Base-by-base conservation (phyloP, 345 rosid species). In the Euphorbia pulcherrima region DNA sequence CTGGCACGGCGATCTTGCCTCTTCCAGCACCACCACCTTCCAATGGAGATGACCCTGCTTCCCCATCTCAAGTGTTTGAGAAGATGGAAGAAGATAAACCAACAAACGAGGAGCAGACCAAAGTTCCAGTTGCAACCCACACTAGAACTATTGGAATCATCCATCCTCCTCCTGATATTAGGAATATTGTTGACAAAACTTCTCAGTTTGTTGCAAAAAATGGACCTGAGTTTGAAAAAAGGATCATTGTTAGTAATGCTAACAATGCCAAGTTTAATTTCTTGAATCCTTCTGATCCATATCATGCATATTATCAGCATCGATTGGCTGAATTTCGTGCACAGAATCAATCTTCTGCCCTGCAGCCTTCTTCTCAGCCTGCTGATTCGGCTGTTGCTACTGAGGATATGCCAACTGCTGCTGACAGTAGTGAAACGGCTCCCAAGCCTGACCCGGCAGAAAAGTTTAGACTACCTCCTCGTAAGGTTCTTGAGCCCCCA, bases 111-210 rank as follows among this genome's bases (percentile, higher is more conserved):
- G 88, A 85, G 68, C 83, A 72, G 53, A 70, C 47, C 53, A 80
- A 66, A 41, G 78, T 75, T 6, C 76, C 90, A 2, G 83, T 89
- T 39, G 88, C 96, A 0, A 89, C 90, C 44, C 97, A 91, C 78
- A 86, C 97, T 0, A 82, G 76, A 71, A 71, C 93, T n/a, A 87
- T 92, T 9, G 96, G 97, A 56, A 92, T 92, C 35, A 87, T 92
- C 52, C 84, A 92, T 63, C 97, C 93, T 17, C 97, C 97, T 56
- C 90, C 90, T 1, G 95, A 90, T 75, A 87, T 89, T 72, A 82
- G 87, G 78, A 82, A 77, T 27, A 89, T 91, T 57, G 96, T 91
- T 1, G 97, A 91, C 72, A 91, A 84, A 69, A 91, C 97, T 12
- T 84, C 93, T 2, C 87, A 80, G 76, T 89, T 86, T 66, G 97